Conservation (phyloP, 2,329 filamentous ascomycete genomes). For the Ilyonectria destructans region DNA sequence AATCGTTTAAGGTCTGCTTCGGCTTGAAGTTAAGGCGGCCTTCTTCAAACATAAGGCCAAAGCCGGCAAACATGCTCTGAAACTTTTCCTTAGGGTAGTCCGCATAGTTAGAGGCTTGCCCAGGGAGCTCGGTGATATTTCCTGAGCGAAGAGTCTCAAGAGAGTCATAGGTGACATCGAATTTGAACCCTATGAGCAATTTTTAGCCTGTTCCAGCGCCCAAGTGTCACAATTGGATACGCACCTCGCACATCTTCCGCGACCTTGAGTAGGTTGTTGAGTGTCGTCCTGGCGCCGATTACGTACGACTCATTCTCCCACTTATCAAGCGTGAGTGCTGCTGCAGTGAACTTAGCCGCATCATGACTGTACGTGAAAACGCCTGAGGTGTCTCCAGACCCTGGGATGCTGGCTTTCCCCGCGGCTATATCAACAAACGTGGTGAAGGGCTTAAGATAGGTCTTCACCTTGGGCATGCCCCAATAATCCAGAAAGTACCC, state of each 20-base stretch:
- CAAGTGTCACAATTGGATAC: not conserved
- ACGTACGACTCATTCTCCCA: slow-evolving; percentile 25
- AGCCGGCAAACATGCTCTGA: not conserved
- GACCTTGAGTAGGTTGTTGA: slow-evolving; percentile 5
- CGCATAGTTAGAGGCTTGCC: slow-evolving; percentile 9
- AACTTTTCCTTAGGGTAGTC: slow-evolving; percentile 15
- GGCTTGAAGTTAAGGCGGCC: slow-evolving; percentile 13
- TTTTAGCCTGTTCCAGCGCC: not conserved
- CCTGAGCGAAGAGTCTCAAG: slow-evolving; percentile 16
- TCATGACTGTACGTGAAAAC: slow-evolving; percentile 11
- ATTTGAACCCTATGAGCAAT: not conserved
- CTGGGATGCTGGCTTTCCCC: slow-evolving; percentile 41
- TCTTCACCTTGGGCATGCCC: slow-evolving; percentile 3
- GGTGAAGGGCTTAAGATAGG: not conserved
- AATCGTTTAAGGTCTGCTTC: slow-evolving; percentile 10
- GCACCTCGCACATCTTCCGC: slow-evolving; percentile 23
- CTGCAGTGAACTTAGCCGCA: slow-evolving; percentile 11
- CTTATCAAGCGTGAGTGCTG: not conserved
- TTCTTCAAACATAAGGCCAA: not conserved
- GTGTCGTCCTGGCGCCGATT: slow-evolving; percentile 24
- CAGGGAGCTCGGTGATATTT: slow-evolving; percentile 24
- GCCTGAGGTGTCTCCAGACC: not conserved
- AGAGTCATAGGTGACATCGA: slow-evolving; percentile 17
- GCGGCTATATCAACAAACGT: slow-evolving; percentile 57
- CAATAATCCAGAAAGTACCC: slow-evolving; percentile 24